These are phyloP conservation scores for Urtica urens DNA, from an alignment of 306 rosid species.

Conservation along the genomic window DNA sequence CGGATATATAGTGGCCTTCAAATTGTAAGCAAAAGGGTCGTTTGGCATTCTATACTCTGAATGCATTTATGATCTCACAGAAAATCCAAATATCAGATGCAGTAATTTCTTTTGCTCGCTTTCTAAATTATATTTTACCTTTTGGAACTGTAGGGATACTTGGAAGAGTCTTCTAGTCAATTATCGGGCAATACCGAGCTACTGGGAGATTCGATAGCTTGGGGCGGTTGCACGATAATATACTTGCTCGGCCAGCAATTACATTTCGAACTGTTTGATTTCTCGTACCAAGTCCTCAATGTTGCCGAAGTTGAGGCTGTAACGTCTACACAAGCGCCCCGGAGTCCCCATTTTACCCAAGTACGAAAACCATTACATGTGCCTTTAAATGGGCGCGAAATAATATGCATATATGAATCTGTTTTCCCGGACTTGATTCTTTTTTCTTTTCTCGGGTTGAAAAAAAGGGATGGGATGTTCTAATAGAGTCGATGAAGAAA, in stretches of 20 bases:
- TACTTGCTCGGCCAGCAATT: constrained; percentile 95
- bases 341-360: constrained; percentile 53
- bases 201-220: constrained; percentile 96
- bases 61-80: constrained; percentile 1
- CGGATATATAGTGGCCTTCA: constrained; percentile 96
- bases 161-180: constrained; percentile 69
- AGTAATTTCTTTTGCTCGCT: constrained; percentile 9
- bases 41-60: too few species aligned
- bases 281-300: constrained; percentile 86
- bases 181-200: constrained; percentile 53
- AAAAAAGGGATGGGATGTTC: constrained; percentile 72
- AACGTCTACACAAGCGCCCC: constrained; percentile 41
- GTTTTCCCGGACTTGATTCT: not conserved
- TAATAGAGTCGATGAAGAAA: constrained; percentile 87
- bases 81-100: not conserved
- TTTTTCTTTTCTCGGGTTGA: not conserved
- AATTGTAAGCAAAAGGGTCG: constrained; percentile 69
- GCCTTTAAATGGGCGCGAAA: not conserved
- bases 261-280: constrained; percentile 95
- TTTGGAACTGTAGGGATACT: constrained; percentile 59
- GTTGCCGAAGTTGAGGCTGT: constrained; percentile 86
- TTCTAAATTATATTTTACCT: constrained; percentile 10
- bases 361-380: constrained; percentile 31
- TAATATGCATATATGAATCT: too few species aligned
- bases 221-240: constrained; percentile 98